Base-by-base conservation (phyloP, 495 filamentous ascomycete genomes). In the Haplographium delicatum region DNA sequence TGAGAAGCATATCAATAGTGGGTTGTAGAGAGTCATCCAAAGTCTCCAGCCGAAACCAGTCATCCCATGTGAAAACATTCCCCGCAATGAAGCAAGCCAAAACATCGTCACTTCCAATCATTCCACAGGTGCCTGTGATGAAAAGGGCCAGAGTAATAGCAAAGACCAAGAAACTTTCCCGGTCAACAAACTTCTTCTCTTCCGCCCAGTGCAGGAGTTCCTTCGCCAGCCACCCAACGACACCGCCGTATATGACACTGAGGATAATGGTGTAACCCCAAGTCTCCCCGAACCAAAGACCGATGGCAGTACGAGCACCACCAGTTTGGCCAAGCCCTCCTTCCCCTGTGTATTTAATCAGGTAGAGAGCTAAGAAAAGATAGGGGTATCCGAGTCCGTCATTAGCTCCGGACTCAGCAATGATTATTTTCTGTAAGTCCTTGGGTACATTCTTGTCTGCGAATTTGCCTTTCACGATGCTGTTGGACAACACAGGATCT, bases 41-140 rank as follows among this genome's bases (percentile, higher is more conserved):
- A 1, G 89, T 95, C 64, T 86, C 86, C 0, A 91, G 72, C 1
- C 91, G 86, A 67, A 94, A 96, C 90, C 89, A 95, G 68, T 95
- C 91, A 70, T 80, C 90, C 76, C 86, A 87, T 4, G 87, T 95
- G 56, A 97, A 93, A 5, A 79, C 81, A 58, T 95, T 96, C 3
- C 91, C 91, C 15, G 91, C 90, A 51, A 96, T 83, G 58, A 97
- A 97, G 68, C 89, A 95, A 2, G 91, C 90, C 1, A 97, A 75
- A 13, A 96, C 83, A 53, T 96, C 91, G 65, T 96, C 91, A 37
- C 82, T 93, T 2, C 91, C 91, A 50, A 96, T 81, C 74, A 95
- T 79, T 9, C 90, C 90, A 57, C 86, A 89, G 1, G 89, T 95
- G 10, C 88, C 89, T 3, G 86, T 75, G 49, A 94, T 86, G 59